Base-by-base conservation (phyloP, 345 rosid genomes). In the Ceriops decandra region DNA sequence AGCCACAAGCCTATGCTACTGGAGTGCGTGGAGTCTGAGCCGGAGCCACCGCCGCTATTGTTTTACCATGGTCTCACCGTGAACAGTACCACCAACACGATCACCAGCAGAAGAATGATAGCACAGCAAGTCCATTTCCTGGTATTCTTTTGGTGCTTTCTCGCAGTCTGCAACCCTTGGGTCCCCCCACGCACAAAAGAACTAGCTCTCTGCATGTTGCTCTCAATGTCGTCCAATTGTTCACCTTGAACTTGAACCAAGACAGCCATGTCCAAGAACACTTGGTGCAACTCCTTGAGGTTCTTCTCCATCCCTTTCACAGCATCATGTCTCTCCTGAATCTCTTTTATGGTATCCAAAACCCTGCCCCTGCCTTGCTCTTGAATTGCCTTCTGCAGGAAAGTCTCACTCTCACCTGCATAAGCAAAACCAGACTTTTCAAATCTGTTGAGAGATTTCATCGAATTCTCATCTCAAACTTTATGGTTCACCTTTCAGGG, bases 281-380 rank as follows among this genome's bases (percentile, higher is more conserved):
- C 93, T 63, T 93, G 97, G 85, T 93, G 97, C 72, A 92, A 75
- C 82, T 90, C 95, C 74, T 68, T 83, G 13, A 92, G 89, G 64
- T 88, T 85, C 73, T 88, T 88, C 84, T 90, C 93, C 21, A 92
- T 66, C 33, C 86, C 93, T 71, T 85, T 90, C 15, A 86, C 97
- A 0, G 95, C 93, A 38, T 92, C 98, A 42, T 92, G 96, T 79
- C 96, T 86, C 69, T 92, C 97, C 66, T 90, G 96, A 27, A 93
- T 88, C 84, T 88, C 93, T 65, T 82, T 83, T 63, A 89, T 87
- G 0, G 97, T 86, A 72, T 89, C 93, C 76, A 88, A 62, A 16
- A 90, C 76, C 30, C 85, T 80, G 7, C 97, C 97, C 64, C 97
- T 85, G 31, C 98, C 98, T 63, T 93, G 97, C 54, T 93, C 93